phyloP scores from a whole-genome alignment of 805 yeast genomes.

The Lachancea meyersii region DNA sequence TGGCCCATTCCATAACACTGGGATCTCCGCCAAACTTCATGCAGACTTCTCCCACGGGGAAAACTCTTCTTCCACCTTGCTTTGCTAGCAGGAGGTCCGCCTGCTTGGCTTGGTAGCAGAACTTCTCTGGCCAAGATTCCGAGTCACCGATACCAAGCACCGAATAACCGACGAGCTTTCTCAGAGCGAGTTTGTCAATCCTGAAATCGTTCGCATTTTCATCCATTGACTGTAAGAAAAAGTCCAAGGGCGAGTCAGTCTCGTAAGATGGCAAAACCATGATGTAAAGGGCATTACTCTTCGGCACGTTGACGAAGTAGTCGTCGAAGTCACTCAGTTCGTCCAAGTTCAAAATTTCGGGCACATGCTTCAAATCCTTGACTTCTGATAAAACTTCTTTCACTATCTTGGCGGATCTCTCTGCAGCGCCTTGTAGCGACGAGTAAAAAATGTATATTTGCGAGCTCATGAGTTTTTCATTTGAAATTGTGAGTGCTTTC shows the following conservation, averaged over 20 bases:
- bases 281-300: slow-evolving; percentile 51
- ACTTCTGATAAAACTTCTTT: slow-evolving; percentile 32
- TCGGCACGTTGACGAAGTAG: slow-evolving; percentile 64
- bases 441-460: slow-evolving; percentile 71
- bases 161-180: slow-evolving; percentile 65
- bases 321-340: slow-evolving; percentile 81
- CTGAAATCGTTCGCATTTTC: slow-evolving; percentile 84
- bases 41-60: slow-evolving; percentile 79
- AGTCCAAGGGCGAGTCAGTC: slow-evolving; percentile 87
- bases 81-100: slow-evolving; percentile 74
- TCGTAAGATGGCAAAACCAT: slow-evolving; percentile 85
- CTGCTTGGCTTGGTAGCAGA: slow-evolving; percentile 76
- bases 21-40: slow-evolving; percentile 61
- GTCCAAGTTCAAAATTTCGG: slow-evolving; percentile 63
- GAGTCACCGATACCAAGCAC: slow-evolving; percentile 85
- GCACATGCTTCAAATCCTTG: slow-evolving; percentile 33
- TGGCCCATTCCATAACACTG: slow-evolving; percentile 61
- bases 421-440: slow-evolving; percentile 78
- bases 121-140: slow-evolving; percentile 77
- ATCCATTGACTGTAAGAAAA: slow-evolving; percentile 68
- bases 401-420: slow-evolving; percentile 56
- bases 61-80: slow-evolving; percentile 79
- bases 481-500: slow-evolving; percentile 36
- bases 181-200: slow-evolving; percentile 73
- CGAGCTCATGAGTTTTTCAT: slow-evolving; percentile 42